A percentile compares a stretch with the other conserved stretches of the same genome.
Evolutionary conservation across 768 basidiomycete species (phyloP).

Genomic region (Leucocoprinus leucothites): DNA sequence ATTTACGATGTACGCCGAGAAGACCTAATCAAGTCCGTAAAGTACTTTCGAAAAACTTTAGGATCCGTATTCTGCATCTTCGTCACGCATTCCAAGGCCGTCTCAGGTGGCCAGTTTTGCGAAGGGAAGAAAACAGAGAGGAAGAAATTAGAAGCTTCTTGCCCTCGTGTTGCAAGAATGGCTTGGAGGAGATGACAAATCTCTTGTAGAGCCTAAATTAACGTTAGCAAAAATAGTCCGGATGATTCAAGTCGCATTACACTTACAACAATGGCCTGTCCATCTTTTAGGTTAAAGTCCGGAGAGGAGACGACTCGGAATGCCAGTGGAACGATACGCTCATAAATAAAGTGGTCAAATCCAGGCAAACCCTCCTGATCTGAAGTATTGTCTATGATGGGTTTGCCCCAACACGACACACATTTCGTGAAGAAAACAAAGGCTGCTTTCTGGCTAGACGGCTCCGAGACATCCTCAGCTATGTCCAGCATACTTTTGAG

Average conservation of each 20-base stretch:
- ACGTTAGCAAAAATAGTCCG: background rate
- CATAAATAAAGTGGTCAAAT: constrained; percentile 90
- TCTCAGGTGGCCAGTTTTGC: constrained; percentile 81
- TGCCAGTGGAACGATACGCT: constrained; percentile 74
- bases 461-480: constrained; percentile 75
- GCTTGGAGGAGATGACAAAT: constrained; percentile 82
- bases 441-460: constrained; percentile 72
- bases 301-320: constrained; percentile 79
- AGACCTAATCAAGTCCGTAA: constrained; percentile 77
- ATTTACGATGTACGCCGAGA: constrained; percentile 60
- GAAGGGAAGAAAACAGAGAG: constrained; percentile 79
- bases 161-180: constrained; percentile 71
- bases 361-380: constrained; percentile 60
- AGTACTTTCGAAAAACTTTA: constrained; percentile 82
- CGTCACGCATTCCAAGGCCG: constrained; percentile 71
- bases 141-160: constrained; percentile 83
- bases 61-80: constrained; percentile 73
- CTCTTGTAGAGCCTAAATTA: constrained; percentile 77
- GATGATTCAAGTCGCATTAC: background rate
- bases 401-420: constrained; percentile 66
- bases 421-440: constrained; percentile 74
- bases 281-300: constrained; percentile 86
- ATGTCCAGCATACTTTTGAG: constrained; percentile 72
- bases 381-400: constrained; percentile 30
- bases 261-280: constrained; percentile 78